Evolutionary conservation across 805 yeast genomes (phyloP).

Genomic region (Candida oleophila): DNA sequence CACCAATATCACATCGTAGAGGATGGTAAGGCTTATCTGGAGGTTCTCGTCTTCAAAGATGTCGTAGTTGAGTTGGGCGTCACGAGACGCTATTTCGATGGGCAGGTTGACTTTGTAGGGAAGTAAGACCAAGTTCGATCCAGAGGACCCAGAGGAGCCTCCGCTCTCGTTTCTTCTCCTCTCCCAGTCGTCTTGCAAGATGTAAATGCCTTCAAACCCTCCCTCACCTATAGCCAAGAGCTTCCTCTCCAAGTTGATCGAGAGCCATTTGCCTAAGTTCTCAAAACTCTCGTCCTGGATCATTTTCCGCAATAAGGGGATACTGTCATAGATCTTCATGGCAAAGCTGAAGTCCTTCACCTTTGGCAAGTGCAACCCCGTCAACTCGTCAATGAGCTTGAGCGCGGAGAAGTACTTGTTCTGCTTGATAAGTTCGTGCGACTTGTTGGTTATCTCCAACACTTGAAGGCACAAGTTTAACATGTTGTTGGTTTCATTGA

Average conservation of each 20-base stretch:
- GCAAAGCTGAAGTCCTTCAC: conserved; percentile 76
- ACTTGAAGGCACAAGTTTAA: conserved; percentile 76
- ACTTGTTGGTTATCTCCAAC: conserved; percentile 80
- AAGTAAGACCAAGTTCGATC: conserved; percentile 25
- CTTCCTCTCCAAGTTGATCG: conserved; percentile 59
- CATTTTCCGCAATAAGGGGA: conserved; percentile 71
- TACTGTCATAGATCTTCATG: conserved; percentile 65
- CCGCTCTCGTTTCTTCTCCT: conserved; percentile 32
- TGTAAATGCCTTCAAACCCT: conserved; percentile 51
- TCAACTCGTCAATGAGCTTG: conserved; percentile 74
- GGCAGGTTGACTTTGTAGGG: conserved; percentile 79
- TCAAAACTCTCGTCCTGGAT: conserved; percentile 75
- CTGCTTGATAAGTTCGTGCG: conserved; percentile 74
- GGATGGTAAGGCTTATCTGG: conserved; percentile 60
- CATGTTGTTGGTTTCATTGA: conserved; percentile 68
- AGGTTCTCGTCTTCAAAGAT: conserved; percentile 43
- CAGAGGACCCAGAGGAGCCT: conserved; percentile 7
- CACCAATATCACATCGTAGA: conserved; percentile 81
- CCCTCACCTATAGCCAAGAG: conserved; percentile 56
- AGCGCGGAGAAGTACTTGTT: conserved; percentile 83
- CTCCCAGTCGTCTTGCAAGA: conserved; percentile 63
- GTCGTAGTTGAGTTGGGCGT: conserved; percentile 47
- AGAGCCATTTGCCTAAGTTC: conserved; percentile 62
- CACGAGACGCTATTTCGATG: conserved; percentile 75
- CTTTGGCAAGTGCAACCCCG: conserved; percentile 64